These are phyloP conservation scores for Cytidiella melzeri DNA, from an alignment of 768 basidiomycete species.

Conservation along the genomic window DNA sequence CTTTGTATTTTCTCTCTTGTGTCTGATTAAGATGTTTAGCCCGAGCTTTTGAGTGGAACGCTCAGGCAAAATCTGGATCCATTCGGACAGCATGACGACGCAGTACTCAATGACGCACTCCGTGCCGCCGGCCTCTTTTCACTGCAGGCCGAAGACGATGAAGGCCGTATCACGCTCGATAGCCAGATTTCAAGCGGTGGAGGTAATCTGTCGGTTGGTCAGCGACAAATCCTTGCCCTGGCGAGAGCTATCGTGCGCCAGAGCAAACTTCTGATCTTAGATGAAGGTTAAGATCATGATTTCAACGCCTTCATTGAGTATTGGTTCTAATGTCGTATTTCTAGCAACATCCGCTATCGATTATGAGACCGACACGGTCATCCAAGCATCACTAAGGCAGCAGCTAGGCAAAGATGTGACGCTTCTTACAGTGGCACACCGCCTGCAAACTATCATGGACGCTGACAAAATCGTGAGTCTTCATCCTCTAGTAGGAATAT, in stretches of 20 bases:
- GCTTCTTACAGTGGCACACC: constrained; percentile 53
- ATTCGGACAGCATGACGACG: constrained; percentile 49
- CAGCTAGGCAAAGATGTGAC: constrained; percentile 39
- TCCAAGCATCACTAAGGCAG: constrained; percentile 49
- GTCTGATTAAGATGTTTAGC: constrained; percentile 20
- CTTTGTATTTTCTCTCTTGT: neutral
- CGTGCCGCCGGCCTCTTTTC: constrained; percentile 41
- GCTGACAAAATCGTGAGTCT: constrained; percentile 48
- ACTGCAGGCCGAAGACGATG: constrained; percentile 32
- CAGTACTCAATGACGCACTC: constrained; percentile 41
- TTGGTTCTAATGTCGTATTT: neutral
- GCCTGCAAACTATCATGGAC: constrained; percentile 53
- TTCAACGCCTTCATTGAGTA: neutral
- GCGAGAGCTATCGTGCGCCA: constrained; percentile 53
- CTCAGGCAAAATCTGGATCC: constrained; percentile 58
- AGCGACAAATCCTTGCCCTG: constrained; percentile 54
- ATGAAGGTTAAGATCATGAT: constrained; percentile 34
- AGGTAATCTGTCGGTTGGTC: constrained; percentile 48
- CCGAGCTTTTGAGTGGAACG: constrained; percentile 49
- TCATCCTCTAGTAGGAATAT: neutral
- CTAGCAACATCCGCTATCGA: constrained; percentile 46
- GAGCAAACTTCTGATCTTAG: constrained; percentile 52
- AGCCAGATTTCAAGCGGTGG: constrained; percentile 39
- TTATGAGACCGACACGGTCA: constrained; percentile 49
- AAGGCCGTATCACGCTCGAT: constrained; percentile 37